These are phyloP conservation scores for Globisporangium okanoganense DNA, from an alignment of 352 stramenopile genomes.

Conservation along the genomic window DNA sequence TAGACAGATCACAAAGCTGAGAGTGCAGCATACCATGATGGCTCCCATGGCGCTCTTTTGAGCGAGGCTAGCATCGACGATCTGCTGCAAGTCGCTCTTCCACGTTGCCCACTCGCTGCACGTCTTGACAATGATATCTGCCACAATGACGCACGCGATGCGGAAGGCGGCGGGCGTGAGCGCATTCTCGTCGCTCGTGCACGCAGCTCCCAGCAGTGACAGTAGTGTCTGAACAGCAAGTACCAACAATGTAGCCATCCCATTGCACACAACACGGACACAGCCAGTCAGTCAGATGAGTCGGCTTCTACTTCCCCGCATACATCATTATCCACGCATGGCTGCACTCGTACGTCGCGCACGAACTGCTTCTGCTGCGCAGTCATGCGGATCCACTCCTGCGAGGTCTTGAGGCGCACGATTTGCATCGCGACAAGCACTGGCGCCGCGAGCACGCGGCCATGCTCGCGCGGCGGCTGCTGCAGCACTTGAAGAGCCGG, in stretches of 20 bases:
- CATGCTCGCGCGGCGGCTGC: constrained; percentile 18
- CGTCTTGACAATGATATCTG: constrained; percentile 47
- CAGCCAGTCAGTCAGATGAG: background rate
- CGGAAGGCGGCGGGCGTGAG: constrained; percentile 28
- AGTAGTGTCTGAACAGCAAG: constrained; percentile 32
- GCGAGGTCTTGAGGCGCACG: constrained; percentile 55
- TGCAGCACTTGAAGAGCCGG: constrained; percentile 54
- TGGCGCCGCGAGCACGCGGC: constrained; percentile 20
- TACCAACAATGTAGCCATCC: constrained; percentile 6
- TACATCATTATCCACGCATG: too few relatives aligned
- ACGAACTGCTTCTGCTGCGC: constrained; percentile 35
- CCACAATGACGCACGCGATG: constrained; percentile 44
- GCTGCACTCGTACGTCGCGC: constrained; percentile 29
- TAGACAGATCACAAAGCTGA: background rate
- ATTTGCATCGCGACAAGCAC: constrained; percentile 71
- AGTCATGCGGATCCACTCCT: constrained; percentile 40
- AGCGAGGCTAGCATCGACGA: constrained; percentile 35
- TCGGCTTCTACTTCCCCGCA: too few relatives aligned
- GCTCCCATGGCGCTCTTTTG: constrained; percentile 28
- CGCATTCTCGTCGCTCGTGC: constrained; percentile 14
- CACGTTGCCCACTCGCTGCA: constrained; percentile 34
- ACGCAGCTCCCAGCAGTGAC: constrained; percentile 32
- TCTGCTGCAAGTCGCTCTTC: constrained; percentile 43
- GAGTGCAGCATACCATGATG: constrained; percentile 24
- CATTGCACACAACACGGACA: constrained; percentile 5